Percentiles rank a stretch among this genome's conserved stretches.
Evolutionary conservation across 345 rosid species (phyloP).

Genomic region (Pistacia integerrima): DNA sequence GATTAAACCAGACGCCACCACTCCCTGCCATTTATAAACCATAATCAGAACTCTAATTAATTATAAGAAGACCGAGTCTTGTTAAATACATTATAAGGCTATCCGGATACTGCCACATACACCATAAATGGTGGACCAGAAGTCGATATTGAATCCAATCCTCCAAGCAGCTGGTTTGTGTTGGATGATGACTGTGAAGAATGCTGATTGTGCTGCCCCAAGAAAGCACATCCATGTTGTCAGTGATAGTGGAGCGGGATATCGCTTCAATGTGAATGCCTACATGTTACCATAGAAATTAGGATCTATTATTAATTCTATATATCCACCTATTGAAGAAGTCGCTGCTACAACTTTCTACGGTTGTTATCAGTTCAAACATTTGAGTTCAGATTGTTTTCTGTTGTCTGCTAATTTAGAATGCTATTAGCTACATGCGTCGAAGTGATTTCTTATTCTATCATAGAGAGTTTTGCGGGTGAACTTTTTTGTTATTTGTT

Average conservation of each 20-base stretch:
- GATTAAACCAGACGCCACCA: constrained; percentile 49
- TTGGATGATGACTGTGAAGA: constrained; percentile 44
- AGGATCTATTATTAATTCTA: too few species aligned
- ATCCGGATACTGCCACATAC: constrained; percentile 34
- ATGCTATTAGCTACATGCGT: too few species aligned
- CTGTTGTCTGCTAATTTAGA: too few species aligned
- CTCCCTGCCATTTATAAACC: constrained; percentile 44
- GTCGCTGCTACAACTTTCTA: too few species aligned
- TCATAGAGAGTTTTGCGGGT: too few species aligned
- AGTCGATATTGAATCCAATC: constrained; percentile 53
- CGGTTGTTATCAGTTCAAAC: too few species aligned
- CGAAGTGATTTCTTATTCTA: too few species aligned
- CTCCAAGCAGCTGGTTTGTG: constrained; percentile 54
- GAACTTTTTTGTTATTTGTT: too few species aligned
- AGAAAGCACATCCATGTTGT: constrained; percentile 63
- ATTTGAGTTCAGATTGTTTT: too few species aligned
- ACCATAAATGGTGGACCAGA: constrained; percentile 59
- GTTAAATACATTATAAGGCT: neutral
- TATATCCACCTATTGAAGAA: too few species aligned
- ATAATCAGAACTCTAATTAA: neutral
- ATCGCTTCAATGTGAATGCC: constrained; percentile 61
- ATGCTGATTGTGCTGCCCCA: constrained; percentile 67
- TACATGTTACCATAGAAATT: constrained; percentile 16
- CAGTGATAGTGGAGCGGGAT: constrained; percentile 67
- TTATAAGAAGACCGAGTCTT: neutral